Base-by-base conservation (phyloP, 441 rosid species). In the Erysimum cheiri region DNA sequence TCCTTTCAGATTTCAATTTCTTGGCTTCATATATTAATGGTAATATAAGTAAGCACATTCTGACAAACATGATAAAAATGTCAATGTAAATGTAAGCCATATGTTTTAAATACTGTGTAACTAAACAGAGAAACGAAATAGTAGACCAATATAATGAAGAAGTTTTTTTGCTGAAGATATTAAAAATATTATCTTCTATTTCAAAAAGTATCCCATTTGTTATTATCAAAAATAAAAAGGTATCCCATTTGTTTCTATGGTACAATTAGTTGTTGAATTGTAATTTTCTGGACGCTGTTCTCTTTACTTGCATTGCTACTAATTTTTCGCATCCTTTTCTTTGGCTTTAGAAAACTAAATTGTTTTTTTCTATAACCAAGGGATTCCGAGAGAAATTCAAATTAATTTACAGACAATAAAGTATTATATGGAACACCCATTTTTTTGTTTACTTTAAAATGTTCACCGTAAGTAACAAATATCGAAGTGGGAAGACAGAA, bases 1-100 rank as follows among this genome's bases (percentile, higher is more conserved):
- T 75, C 70, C 72, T 59, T 73, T 67, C 19, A 5, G 1, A 17
- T 58, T 64, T 52, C 24, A 32, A 8, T 49, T 7, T 32, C 12
- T 47, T 72, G 17, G 17, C 26, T 31, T 66, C 44, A 32, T 58
- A 19, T 19, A 19, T 19, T 73, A 73, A 13, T 66, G 32, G 43
- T 58, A 17, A n/a, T 10, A 19, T 19, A 29, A 24, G 13, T 57
- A 55, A 22, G 22, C 28, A 60, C 40, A 33, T 32, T 3, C 15
- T 28, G n/a, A 19, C 22, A 19, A 19, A 19, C 60, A 53, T 43
- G 14, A 35, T 12, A 24, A 24, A 43, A 37, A 52, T 5, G 24
- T 17, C 15, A 46, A 39, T 37, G 22, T 48, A 39, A 71, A 61
- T 50, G 44, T 40, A 40, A 29, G 52, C 15, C 4, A 22, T 48